phyloP scores from a whole-genome alignment of 257 asterid genomes.

The Cynanchum wilfordii region DNA sequence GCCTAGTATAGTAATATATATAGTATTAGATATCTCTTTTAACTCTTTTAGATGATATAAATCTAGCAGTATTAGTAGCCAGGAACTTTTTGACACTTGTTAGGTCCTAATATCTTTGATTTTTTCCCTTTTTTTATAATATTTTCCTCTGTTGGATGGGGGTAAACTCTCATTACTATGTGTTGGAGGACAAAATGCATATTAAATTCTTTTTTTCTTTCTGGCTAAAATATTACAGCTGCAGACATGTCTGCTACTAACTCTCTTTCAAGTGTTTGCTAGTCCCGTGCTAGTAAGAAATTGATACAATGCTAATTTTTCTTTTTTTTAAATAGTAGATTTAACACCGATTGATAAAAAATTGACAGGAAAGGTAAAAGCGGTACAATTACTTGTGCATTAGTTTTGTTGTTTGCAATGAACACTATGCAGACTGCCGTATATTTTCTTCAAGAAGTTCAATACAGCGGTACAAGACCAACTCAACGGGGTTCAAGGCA shows the following conservation, averaged over 20 bases:
- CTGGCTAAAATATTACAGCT: neutral
- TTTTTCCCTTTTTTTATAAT: neutral
- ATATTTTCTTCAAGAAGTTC: constrained; percentile 67
- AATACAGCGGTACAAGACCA: constrained; percentile 72
- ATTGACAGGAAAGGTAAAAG: too few relatives aligned
- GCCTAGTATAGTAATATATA: constrained; percentile 14
- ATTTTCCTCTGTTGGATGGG: neutral
- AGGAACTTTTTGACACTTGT: constrained; percentile 6
- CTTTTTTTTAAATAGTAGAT: too few relatives aligned
- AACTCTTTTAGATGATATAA: neutral
- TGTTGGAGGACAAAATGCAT: neutral
- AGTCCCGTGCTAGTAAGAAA: too few relatives aligned
- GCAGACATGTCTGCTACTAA: too few relatives aligned
- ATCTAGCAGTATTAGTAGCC: neutral
- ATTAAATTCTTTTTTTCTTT: constrained; percentile 3
- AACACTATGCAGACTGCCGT: constrained; percentile 20
- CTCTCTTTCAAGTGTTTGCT: too few relatives aligned
- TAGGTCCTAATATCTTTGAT: neutral
- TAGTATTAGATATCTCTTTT: neutral
- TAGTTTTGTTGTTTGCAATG: neutral
- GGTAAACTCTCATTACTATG: neutral
- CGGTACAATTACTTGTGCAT: neutral
- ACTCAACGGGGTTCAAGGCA: constrained; percentile 63
- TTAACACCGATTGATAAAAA: too few relatives aligned
- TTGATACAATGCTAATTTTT: too few relatives aligned